These are phyloP conservation scores for Suzukiozyma palmioleophila DNA, from an alignment of 1,139 yeast species.

Conservation along the genomic window DNA sequence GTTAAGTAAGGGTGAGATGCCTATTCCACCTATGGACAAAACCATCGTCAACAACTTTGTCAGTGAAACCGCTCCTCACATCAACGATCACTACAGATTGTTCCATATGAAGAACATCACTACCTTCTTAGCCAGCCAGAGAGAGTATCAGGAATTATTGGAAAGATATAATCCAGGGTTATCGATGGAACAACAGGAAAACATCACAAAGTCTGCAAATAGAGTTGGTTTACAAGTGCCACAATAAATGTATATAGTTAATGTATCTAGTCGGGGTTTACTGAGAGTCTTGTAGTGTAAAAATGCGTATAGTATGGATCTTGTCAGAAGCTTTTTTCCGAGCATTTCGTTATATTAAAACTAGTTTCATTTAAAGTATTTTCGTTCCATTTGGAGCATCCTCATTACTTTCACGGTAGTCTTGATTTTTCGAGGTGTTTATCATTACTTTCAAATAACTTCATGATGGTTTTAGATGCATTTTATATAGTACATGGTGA, in stretches of 20 bases:
- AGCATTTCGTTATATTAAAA: no score
- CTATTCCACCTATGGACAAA: background rate
- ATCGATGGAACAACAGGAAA: conserved; percentile 71
- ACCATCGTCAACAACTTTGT: conserved; percentile 21
- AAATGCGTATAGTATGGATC: no score
- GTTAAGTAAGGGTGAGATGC: conserved; percentile 18
- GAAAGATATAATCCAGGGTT: conserved; percentile 87
- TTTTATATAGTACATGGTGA: no score
- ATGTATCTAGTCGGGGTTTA: no score
- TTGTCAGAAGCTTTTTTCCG: no score
- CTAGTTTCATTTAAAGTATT: no score
- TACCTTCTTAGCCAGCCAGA: conserved; percentile 63
- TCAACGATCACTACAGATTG: conserved; percentile 10
- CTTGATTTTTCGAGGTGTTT: no score
- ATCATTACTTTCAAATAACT: no score
- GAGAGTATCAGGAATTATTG: conserved; percentile 71
- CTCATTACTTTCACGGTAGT: no score
- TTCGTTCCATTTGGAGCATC: no score
- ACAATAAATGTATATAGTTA: conserved; percentile 10
- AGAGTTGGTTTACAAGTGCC: conserved; percentile 66
- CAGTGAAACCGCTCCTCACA: conserved; percentile 13
- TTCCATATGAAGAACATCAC: conserved; percentile 44
- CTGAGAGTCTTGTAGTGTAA: no score
- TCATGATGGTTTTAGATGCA: no score
- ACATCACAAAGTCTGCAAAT: conserved; percentile 73